A percentile compares a stretch with the other conserved stretches of the same genome.
phyloP scores from a whole-genome alignment of 306 rosid genomes.

The Acacia melanoxylon region DNA sequence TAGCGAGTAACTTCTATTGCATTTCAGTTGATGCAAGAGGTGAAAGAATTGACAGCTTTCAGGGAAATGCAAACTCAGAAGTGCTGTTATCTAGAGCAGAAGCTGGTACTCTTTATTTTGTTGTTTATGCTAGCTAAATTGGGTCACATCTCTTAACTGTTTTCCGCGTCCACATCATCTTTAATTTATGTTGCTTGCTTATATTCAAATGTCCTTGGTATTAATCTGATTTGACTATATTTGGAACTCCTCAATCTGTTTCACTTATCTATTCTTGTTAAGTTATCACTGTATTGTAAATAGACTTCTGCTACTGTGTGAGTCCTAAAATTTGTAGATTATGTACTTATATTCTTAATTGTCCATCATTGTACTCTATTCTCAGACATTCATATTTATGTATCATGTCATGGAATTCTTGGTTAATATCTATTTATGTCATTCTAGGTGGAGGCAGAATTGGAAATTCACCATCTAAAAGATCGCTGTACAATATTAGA shows the following conservation, averaged over 20 bases:
- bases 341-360: neutral
- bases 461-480: conserved; percentile 58
- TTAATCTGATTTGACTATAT: conserved; percentile 13
- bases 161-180: conserved; percentile 23
- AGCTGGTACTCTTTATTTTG: conserved; percentile 53
- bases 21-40: conserved; percentile 54
- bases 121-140: conserved; percentile 10
- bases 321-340: neutral
- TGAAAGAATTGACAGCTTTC: conserved; percentile 48
- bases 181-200: conserved; percentile 16
- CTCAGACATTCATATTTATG: neutral
- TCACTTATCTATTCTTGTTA: conserved; percentile 12
- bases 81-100: conserved; percentile 48
- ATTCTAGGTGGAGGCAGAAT: conserved; percentile 46
- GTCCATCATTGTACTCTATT: neutral
- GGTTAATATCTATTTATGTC: conserved; percentile 21
- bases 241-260: conserved; percentile 16
- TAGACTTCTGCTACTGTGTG: conserved; percentile 16
- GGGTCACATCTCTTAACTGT: conserved; percentile 12
- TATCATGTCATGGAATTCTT: conserved; percentile 7
- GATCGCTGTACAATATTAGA: conserved; percentile 30
- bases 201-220: neutral
- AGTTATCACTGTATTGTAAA: conserved; percentile 11
- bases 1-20: conserved; percentile 1
- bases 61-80: conserved; percentile 40